Conservation (phyloP, 2,329 filamentous ascomycete genomes). For the Verticillium nubilum region DNA sequence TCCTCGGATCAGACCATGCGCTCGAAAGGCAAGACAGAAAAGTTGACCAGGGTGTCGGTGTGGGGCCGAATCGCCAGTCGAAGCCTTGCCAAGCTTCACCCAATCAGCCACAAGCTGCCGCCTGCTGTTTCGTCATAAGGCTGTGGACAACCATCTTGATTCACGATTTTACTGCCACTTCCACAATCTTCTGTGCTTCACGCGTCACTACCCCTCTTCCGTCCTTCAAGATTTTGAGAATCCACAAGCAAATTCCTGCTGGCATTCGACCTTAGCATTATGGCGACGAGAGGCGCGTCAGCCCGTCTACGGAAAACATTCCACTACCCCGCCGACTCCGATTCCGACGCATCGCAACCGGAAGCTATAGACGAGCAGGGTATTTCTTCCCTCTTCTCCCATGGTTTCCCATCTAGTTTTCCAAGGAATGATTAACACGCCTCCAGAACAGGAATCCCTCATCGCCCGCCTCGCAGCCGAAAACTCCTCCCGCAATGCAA, state of each 20-base stretch:
- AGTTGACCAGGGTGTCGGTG: neutral
- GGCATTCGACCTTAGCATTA: neutral
- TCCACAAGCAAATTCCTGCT: too few relatives aligned
- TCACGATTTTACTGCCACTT: neutral
- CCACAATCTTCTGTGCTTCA: neutral
- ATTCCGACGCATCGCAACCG: conserved; percentile 45
- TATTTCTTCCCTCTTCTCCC: conserved; percentile 21
- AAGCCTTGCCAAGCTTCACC: neutral
- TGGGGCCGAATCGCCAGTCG: neutral
- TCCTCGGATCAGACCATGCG: neutral
- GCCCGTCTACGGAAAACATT: conserved; percentile 72
- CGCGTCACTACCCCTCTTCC: too few relatives aligned
- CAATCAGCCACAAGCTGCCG: neutral
- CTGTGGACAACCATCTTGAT: neutral
- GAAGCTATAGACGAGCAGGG: conserved; percentile 73
- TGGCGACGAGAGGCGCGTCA: conserved; percentile 21
- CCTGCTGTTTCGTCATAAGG: neutral
- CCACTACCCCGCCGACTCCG: conserved; percentile 62
- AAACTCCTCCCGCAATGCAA: conserved; percentile 52
- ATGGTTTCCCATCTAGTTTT: conserved; percentile 1
- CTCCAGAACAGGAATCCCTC: conserved; percentile 58
- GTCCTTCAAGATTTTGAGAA: too few relatives aligned
- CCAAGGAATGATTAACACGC: conserved; percentile 2
- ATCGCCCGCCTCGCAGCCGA: conserved; percentile 49
- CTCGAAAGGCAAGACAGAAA: neutral